phyloP scores from a whole-genome alignment of 371 early-diverging fungal species.

The Aphelidium insulamus region DNA sequence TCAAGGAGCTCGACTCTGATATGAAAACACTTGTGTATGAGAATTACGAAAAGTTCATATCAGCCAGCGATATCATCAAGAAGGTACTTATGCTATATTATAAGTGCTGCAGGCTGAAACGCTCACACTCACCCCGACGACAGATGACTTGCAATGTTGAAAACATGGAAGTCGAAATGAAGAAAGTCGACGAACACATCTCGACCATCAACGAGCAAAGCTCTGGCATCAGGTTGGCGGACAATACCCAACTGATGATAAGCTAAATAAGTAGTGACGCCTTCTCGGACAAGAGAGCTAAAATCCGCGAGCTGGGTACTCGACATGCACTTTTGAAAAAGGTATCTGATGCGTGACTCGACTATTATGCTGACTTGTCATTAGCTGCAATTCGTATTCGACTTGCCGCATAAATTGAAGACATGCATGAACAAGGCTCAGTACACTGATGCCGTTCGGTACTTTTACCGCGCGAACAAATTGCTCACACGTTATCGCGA shows the following conservation, averaged over 20 bases:
- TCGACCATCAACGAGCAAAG: slow-evolving; percentile 29
- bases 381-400: slow-evolving; percentile 60
- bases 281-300: slow-evolving; percentile 35
- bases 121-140: not conserved
- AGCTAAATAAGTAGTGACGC: too few relatives aligned
- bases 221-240: slow-evolving; percentile 26
- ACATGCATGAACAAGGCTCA: slow-evolving; percentile 25
- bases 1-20: slow-evolving; percentile 73
- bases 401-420: slow-evolving; percentile 46
- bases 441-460: slow-evolving; percentile 48
- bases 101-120: not conserved
- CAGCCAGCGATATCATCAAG: slow-evolving; percentile 72
- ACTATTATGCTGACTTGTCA: not conserved
- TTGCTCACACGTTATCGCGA: too few relatives aligned
- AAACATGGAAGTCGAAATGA: slow-evolving; percentile 54
- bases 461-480: too few relatives aligned
- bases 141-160: slow-evolving; percentile 55
- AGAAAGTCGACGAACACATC: slow-evolving; percentile 40
- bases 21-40: slow-evolving; percentile 91
- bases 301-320: slow-evolving; percentile 45
- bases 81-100: slow-evolving; percentile 14
- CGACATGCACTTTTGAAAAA: slow-evolving; percentile 48
- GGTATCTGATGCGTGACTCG: slow-evolving; percentile 2
- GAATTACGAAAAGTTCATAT: slow-evolving; percentile 85
- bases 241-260: too few relatives aligned